Evolutionary conservation across 1,284 basidiomycete genomes (phyloP), one percentile per base, ranked within the genome.

Genomic region (Moesziomyces sp.): DNA sequence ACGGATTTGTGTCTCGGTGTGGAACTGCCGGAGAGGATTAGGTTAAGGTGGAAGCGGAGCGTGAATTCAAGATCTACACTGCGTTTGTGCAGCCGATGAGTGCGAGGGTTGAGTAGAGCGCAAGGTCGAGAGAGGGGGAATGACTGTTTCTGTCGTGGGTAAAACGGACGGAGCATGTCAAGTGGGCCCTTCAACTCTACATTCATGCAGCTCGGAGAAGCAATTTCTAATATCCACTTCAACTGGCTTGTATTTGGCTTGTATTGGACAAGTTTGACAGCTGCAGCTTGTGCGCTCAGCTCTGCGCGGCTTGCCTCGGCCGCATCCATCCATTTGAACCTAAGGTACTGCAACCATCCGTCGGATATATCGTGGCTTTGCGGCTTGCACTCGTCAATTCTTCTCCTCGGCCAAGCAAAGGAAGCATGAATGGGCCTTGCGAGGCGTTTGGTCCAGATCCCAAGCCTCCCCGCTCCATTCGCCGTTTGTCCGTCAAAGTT

Each of bases 1-100:
- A 30, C 9, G 30, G 30, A 7, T 10, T 13, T 33, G 30, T 2
- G 13, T 2, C 30, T 33, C 30, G 30, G 30, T 13, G 10, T 11
- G 11, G 30, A 33, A 11, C 13, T 13, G 30, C 30, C 30, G 30
- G 30, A 33, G 30, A 30, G 28, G 38, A 16, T 43, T 21, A 46
- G 28, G 28, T 28, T 30, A 52, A 30, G 26, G 19, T 38, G 14
- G 16, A 14, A 14, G 47, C 57, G 57, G 52, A 59, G 57, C 18
- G 57, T 59, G 48, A 48, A 48, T 44, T 1, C n/a, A 59, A 23
- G 48, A 65, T 65, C 63, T 65, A 65, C 63, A 16, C 13, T 54
- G 47, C 57, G 30, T 24, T 18, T 23, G 18, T 18, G 21, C 8
- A 49, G 46, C n/a, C 26, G 18, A 11, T 35, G 18, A 49, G 38